phyloP scores from a whole-genome alignment of 2,329 filamentous ascomycete genomes.

The Acrocalymma vagum region DNA sequence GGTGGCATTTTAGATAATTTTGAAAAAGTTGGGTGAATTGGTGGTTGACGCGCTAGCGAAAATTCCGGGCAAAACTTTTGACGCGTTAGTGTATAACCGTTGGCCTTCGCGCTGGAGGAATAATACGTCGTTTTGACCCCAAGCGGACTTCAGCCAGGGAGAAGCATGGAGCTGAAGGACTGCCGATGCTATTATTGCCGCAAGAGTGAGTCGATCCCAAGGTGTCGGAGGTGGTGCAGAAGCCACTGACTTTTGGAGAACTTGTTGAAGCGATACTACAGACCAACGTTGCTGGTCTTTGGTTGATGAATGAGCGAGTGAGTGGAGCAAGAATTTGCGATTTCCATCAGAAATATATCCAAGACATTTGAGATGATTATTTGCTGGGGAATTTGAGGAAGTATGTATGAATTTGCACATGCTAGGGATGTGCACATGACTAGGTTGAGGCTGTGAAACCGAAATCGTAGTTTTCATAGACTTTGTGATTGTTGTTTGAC shows the following conservation, averaged over 20 bases:
- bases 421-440: background rate
- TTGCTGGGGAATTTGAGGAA: background rate
- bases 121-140: slow-evolving; percentile 3
- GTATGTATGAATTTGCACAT: background rate
- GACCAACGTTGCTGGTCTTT: slow-evolving; percentile 2
- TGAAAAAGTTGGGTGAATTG: too few relatives aligned
- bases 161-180: slow-evolving; percentile 8
- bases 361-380: background rate
- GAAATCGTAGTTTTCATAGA: background rate
- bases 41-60: too few relatives aligned
- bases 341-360: slow-evolving; percentile 1
- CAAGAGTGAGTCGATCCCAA: slow-evolving; percentile 5
- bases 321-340: background rate
- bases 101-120: slow-evolving; percentile 3
- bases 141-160: slow-evolving; percentile 7
- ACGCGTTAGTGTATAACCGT: background rate
- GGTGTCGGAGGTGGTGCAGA: background rate
- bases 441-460: background rate
- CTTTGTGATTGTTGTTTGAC: background rate
- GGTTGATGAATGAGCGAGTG: background rate
- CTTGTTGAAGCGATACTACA: slow-evolving; percentile 6
- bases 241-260: slow-evolving; percentile 1
- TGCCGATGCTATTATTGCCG: slow-evolving; percentile 5
- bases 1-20: too few relatives aligned
- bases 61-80: too few relatives aligned